phyloP scores from a whole-genome alignment of 495 filamentous ascomycete species.

The Podospora pseudoanserina region DNA sequence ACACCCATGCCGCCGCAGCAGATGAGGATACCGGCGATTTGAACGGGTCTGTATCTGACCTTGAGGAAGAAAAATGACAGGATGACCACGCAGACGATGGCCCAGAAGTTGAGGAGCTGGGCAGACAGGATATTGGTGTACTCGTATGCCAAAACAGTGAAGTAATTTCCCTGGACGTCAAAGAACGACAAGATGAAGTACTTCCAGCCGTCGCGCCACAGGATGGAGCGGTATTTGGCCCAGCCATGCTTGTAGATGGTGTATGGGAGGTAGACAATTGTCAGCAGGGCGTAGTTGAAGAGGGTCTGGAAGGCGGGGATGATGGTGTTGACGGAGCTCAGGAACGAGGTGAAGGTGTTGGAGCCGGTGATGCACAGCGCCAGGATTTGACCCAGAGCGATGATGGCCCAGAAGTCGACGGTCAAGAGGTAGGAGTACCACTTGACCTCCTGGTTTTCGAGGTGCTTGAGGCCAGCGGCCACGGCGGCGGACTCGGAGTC shows the following conservation, averaged over 20 bases:
- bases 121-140: constrained; percentile 89
- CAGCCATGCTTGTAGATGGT: constrained; percentile 79
- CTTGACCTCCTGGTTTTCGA: constrained; percentile 51
- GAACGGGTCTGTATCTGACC: constrained; percentile 83
- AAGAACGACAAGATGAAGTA: constrained; percentile 90
- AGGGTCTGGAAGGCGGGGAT: constrained; percentile 98
- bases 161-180: constrained; percentile 97
- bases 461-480: constrained; percentile 40
- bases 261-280: constrained; percentile 73
- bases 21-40: constrained; percentile 81
- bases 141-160: constrained; percentile 88
- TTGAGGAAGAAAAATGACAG: constrained; percentile 76
- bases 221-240: constrained; percentile 61
- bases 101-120: constrained; percentile 98
- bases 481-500: constrained; percentile 19
- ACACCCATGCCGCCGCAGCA: constrained; percentile 92
- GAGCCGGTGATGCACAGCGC: constrained; percentile 84
- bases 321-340: constrained; percentile 62
- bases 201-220: constrained; percentile 78
- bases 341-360: constrained; percentile 80
- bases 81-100: constrained; percentile 86
- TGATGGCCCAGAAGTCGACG: constrained; percentile 78
- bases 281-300: constrained; percentile 88
- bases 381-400: constrained; percentile 80
- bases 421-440: constrained; percentile 81